Percentiles rank a stretch among this genome's conserved stretches.
These are phyloP conservation scores for Arbutus unedo DNA, from an alignment of 148 eudicot species.

Conservation along the genomic window DNA sequence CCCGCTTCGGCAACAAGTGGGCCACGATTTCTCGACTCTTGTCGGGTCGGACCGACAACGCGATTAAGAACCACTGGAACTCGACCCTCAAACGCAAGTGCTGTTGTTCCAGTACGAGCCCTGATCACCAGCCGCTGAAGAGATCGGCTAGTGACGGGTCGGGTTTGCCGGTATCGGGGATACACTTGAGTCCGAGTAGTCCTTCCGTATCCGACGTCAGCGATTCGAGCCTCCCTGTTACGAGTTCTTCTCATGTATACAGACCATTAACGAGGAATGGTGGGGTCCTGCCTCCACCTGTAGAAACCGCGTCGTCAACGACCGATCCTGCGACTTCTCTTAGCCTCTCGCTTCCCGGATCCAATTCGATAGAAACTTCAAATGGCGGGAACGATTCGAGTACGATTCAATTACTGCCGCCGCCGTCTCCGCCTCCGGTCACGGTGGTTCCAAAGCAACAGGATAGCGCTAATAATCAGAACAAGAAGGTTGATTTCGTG, in stretches of 20 bases:
- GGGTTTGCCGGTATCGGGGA: too few relatives aligned
- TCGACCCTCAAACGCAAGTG: too few relatives aligned
- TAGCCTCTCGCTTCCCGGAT: background rate
- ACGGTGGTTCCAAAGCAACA: conserved; percentile 7
- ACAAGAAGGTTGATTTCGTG: too few relatives aligned
- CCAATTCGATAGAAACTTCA: conserved; percentile 27
- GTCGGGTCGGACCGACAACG: background rate
- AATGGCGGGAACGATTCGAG: conserved; percentile 14
- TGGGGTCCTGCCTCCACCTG: too few relatives aligned
- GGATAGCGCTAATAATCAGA: background rate
- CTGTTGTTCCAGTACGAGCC: too few relatives aligned
- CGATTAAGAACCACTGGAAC: background rate
- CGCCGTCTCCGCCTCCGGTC: background rate
- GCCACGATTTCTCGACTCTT: background rate
- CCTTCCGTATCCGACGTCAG: too few relatives aligned
- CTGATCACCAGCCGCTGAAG: too few relatives aligned
- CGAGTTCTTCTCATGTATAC: too few relatives aligned
- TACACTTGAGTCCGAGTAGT: too few relatives aligned
- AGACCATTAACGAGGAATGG: too few relatives aligned
- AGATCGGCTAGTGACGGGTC: background rate
- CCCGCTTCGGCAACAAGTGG: background rate
- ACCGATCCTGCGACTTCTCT: background rate
- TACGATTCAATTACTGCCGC: conserved; percentile 21
- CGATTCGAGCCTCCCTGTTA: too few relatives aligned
- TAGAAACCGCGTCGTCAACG: background rate